A percentile compares a stretch with the other conserved stretches of the same genome.
These are phyloP conservation scores for Pyrus pyrifolia DNA, from an alignment of 306 rosid species.

Conservation along the genomic window DNA sequence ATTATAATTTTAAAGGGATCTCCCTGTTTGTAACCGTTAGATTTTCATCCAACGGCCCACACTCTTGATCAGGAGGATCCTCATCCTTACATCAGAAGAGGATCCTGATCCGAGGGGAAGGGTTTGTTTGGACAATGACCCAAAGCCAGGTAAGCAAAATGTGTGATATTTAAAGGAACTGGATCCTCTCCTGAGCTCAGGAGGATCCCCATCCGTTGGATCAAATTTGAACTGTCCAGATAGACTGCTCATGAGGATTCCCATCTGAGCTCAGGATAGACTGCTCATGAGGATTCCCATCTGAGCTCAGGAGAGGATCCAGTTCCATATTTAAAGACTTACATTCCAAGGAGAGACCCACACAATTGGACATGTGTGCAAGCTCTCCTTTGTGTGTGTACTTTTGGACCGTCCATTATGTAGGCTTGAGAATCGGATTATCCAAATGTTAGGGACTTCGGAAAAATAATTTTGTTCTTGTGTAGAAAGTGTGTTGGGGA, in stretches of 20 bases:
- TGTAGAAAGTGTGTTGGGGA: slow-evolving; percentile 14
- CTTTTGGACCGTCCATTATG: slow-evolving; percentile 29
- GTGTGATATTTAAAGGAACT: neutral
- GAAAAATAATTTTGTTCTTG: slow-evolving; percentile 22
- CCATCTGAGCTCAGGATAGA: no score
- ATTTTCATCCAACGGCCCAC: no score
- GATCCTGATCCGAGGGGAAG: neutral
- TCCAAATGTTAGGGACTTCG: slow-evolving; percentile 27
- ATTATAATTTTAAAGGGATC: no score
- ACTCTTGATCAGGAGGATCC: no score
- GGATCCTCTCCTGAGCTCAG: no score
- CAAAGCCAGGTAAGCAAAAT: neutral
- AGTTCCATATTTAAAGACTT: neutral
- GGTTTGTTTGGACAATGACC: neutral
- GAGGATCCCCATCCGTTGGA: no score
- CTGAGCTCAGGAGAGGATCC: no score
- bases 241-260: no score
- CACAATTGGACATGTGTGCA: slow-evolving; percentile 19
- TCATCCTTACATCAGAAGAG: no score
- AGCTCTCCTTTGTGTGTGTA: slow-evolving; percentile 27
- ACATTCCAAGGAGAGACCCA: neutral
- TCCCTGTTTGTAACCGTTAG: no score
- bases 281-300: no score
- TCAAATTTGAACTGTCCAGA: no score
- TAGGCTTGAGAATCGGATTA: slow-evolving; percentile 26